These are phyloP conservation scores for Millerozyma acaciae DNA, from an alignment of 805 yeast genomes.

Conservation along the genomic window DNA sequence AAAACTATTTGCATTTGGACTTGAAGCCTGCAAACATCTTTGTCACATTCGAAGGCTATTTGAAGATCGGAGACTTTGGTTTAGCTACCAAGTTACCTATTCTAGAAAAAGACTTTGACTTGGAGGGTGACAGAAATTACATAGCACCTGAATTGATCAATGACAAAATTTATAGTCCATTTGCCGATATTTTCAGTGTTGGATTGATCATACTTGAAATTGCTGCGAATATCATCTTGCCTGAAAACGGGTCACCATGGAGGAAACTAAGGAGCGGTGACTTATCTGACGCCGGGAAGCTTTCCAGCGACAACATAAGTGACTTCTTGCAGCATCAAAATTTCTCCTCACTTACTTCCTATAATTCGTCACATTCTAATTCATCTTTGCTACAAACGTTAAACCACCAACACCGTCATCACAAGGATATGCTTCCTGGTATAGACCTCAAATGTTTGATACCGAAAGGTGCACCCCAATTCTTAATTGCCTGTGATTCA, in stretches of 20 bases:
- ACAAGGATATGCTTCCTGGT: constrained; percentile 21
- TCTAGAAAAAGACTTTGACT: constrained; percentile 61
- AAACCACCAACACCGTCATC: constrained; percentile 4
- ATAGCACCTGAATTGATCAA: constrained; percentile 95
- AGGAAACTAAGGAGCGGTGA: constrained; percentile 94
- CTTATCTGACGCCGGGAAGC: constrained; percentile 86
- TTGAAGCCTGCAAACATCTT: constrained; percentile 93
- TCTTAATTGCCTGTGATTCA: constrained; percentile 56
- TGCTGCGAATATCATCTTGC: constrained; percentile 91
- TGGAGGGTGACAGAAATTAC: constrained; percentile 96
- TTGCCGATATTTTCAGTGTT: constrained; percentile 92
- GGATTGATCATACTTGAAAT: constrained; percentile 92
- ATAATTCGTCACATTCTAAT: constrained; percentile 16
- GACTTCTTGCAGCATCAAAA: constrained; percentile 38
- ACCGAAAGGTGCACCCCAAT: constrained; percentile 88
- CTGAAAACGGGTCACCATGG: constrained; percentile 97
- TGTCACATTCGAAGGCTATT: constrained; percentile 88
- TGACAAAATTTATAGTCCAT: constrained; percentile 76
- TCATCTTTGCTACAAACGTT: constrained; percentile 4
- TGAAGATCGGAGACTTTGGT: constrained; percentile 96
- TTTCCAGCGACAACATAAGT: constrained; percentile 51
- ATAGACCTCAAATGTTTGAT: constrained; percentile 17
- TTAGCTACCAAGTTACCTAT: constrained; percentile 83
- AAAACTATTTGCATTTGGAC: constrained; percentile 78
- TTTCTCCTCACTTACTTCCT: constrained; percentile 31